Conservation (phyloP, 495 filamentous ascomycete genomes). For the Parachaetomium inaequale region DNA sequence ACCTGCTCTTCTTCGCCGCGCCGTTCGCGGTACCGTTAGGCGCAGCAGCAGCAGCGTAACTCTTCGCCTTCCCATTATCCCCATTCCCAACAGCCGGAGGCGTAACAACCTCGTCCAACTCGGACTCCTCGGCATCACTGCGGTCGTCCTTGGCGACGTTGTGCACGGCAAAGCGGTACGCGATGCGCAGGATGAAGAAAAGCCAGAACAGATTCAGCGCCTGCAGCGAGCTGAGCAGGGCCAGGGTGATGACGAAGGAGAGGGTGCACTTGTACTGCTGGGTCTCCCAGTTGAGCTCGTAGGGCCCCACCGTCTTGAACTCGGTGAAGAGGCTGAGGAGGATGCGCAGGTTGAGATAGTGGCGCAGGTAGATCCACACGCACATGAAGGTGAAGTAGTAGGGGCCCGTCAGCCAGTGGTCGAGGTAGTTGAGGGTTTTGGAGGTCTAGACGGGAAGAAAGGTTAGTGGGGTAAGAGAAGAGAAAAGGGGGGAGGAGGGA, state of each 20-base stretch:
- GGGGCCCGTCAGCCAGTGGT: conserved; percentile 67
- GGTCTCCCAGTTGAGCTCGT: conserved; percentile 78
- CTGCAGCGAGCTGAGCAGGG: conserved; percentile 68
- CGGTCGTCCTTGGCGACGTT: conserved; percentile 51
- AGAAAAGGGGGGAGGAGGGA: not conserved
- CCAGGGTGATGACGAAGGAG: conserved; percentile 68
- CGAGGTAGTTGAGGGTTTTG: conserved; percentile 90
- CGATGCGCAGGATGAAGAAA: conserved; percentile 73
- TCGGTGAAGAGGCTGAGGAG: conserved; percentile 80
- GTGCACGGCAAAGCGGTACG: conserved; percentile 52
- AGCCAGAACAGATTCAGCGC: conserved; percentile 85
- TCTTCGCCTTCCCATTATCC: conserved; percentile 13
- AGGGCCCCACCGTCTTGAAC: conserved; percentile 85
- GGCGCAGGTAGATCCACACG: conserved; percentile 89
- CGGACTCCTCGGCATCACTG: conserved; percentile 49
- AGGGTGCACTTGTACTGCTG: conserved; percentile 80
- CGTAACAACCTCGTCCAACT: conserved; percentile 32
- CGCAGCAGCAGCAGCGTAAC: not conserved
- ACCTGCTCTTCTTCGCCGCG: conserved; percentile 12
- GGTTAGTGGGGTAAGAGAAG: not conserved
- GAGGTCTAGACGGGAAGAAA: conserved; percentile 59
- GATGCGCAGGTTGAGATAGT: conserved; percentile 86
- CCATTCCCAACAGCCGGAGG: conserved; percentile 9
- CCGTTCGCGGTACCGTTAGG: not conserved
- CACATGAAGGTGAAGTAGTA: conserved; percentile 82